Evolutionary conservation across 176 grass and related monocot genomes (phyloP).

Genomic region (Zea mays): Zm-B73-REFERENCE-NAM-5.0 NC_050105.1:68086501-68087000

Average conservation of each 20-base stretch:
- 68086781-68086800: conserved; percentile 36
- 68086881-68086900: conserved; percentile 36
- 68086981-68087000: background rate
- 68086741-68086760: background rate
- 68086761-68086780: too few relatives aligned
- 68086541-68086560: background rate
- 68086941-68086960: conserved; percentile 38
- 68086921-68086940: conserved; percentile 43
- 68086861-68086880: conserved; percentile 32
- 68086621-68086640: conserved; percentile 29
- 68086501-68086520: conserved; percentile 2
- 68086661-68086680: conserved; percentile 16
- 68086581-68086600: background rate
- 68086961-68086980: conserved; percentile 27
- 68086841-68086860: conserved; percentile 43
- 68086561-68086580: background rate
- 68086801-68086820: conserved; percentile 24
- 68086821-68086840: conserved; percentile 31
- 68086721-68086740: conserved; percentile 31
- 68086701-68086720: conserved; percentile 44
- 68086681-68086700: conserved; percentile 28
- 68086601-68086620: background rate
- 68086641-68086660: conserved; percentile 26
- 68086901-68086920: conserved; percentile 43
- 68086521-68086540: background rate